Evolutionary conservation across 31 red algal genomes (phyloP).

Genomic region (Endocladia muricata): DNA sequence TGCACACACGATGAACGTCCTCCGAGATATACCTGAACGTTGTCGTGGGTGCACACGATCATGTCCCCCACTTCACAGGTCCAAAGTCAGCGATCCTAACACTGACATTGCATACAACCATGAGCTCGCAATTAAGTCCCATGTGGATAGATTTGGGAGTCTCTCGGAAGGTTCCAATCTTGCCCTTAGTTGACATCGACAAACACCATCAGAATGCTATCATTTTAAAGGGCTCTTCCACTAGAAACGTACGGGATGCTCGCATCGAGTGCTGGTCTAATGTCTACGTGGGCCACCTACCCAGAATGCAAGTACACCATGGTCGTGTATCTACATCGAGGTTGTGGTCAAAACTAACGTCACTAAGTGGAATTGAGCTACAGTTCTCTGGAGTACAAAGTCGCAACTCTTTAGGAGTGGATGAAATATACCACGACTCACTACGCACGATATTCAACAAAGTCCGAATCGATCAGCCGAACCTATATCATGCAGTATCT

Average conservation of each 20-base stretch:
- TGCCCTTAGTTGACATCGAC: slow-evolving; percentile 17
- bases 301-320: background rate
- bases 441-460: background rate
- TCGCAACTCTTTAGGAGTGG: slow-evolving; percentile 2
- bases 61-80: background rate
- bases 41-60: background rate
- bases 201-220: background rate
- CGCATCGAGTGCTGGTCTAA: background rate
- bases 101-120: background rate
- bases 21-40: background rate
- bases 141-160: background rate
- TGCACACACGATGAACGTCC: background rate
- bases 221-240: background rate
- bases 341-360: background rate
- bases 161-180: background rate
- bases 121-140: background rate
- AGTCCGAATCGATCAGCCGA: background rate
- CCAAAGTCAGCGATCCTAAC: background rate
- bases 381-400: slow-evolving; percentile 6
- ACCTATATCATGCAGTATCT: background rate
- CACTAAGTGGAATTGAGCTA: background rate
- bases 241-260: background rate
- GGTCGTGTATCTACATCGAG: slow-evolving; percentile 9
- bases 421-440: background rate
- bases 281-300: slow-evolving; percentile 22